phyloP scores from a whole-genome alignment of 2,329 filamentous ascomycete species.

The Pseudogymnoascus sp. region DNA sequence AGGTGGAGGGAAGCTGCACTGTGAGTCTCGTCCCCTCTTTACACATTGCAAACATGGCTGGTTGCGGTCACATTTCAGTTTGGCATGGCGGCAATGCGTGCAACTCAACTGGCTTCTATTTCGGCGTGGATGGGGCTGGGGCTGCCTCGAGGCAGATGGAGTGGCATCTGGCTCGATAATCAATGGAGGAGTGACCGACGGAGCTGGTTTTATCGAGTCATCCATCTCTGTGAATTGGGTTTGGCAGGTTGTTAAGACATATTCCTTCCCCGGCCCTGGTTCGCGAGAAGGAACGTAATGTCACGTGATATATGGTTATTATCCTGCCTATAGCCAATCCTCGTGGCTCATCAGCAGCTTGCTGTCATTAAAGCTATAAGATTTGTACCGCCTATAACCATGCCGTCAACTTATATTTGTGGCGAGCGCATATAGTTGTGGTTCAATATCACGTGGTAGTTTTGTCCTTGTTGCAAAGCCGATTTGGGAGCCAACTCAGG shows the following conservation, averaged over 20 bases:
- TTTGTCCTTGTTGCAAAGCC: not conserved
- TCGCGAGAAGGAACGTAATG: not conserved
- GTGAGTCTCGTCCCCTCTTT: constrained; percentile 40
- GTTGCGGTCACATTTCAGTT: constrained; percentile 45
- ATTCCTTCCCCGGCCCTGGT: not conserved
- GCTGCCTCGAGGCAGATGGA: not conserved
- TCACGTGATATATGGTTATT: not conserved
- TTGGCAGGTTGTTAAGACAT: not conserved
- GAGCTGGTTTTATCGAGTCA: not conserved
- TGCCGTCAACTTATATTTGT: not conserved
- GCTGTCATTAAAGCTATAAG: not conserved
- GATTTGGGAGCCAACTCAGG: not conserved
- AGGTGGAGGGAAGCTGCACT: constrained; percentile 44
- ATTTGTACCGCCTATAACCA: not conserved
- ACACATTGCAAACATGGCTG: constrained; percentile 46
- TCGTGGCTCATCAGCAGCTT: not conserved
- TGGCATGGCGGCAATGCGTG: constrained; percentile 19
- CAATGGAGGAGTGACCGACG: not conserved
- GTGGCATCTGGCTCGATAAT: not conserved
- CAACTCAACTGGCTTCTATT: constrained; percentile 13
- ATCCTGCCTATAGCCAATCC: not conserved
- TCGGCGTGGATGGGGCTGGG: not conserved
- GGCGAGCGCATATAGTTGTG: not conserved
- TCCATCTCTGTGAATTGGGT: not conserved
- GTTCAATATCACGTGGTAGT: not conserved